A percentile compares a stretch with the other conserved stretches of the same genome.
Evolutionary conservation across 352 stramenopile species (phyloP).

Genomic region (Globisporangium acanthophoron): DNA sequence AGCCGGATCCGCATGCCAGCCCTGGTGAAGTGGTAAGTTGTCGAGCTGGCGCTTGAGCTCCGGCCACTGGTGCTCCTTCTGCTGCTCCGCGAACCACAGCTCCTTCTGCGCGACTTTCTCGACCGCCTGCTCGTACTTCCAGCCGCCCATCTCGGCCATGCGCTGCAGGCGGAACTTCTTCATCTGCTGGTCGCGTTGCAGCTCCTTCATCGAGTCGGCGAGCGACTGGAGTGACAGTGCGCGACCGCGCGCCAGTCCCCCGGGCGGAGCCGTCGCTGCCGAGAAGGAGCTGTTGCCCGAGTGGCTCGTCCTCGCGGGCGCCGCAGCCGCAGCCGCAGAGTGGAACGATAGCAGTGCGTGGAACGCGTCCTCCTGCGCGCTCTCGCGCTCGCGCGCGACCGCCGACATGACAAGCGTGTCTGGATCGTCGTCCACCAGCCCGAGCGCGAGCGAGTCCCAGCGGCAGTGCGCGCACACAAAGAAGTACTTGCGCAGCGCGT

Average conservation of each 20-base stretch:
- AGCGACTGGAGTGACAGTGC: slow-evolving; percentile 39
- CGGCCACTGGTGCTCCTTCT: slow-evolving; percentile 52
- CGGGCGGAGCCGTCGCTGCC: neutral
- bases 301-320: slow-evolving; percentile 10
- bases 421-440: slow-evolving; percentile 67
- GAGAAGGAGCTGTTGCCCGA: slow-evolving; percentile 13
- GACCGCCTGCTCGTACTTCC: slow-evolving; percentile 62
- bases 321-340: slow-evolving; percentile 10
- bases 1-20: slow-evolving; percentile 7
- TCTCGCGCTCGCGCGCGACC: slow-evolving; percentile 70
- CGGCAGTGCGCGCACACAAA: slow-evolving; percentile 81
- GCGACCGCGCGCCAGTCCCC: slow-evolving; percentile 6
- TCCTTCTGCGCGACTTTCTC: slow-evolving; percentile 46
- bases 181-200: slow-evolving; percentile 82
- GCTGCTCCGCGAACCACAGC: slow-evolving; percentile 53
- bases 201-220: slow-evolving; percentile 64
- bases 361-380: slow-evolving; percentile 67
- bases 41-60: slow-evolving; percentile 46
- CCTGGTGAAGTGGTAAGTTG: slow-evolving; percentile 15
- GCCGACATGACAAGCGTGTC: slow-evolving; percentile 80
- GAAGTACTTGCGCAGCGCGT: slow-evolving; percentile 53
- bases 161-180: slow-evolving; percentile 67
- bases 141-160: slow-evolving; percentile 67
- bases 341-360: slow-evolving; percentile 63
- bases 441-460: slow-evolving; percentile 75